Conservation (phyloP, 495 filamentous ascomycete genomes). For the Podospora pseudoanserina region DNA sequence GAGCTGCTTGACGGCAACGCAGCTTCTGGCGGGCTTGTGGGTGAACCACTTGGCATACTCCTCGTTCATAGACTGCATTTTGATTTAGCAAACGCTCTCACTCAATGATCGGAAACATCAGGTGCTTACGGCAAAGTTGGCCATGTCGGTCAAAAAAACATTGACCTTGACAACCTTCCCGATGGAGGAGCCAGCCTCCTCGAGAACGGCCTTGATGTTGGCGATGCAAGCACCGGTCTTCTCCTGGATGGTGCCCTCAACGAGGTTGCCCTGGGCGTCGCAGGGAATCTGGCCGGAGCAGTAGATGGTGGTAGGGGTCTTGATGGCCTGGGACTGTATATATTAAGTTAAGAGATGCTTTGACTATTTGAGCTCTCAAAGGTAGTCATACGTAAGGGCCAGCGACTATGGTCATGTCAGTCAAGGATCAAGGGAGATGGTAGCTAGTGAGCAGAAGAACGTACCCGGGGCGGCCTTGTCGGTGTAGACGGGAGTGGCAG, state of each 20-base stretch:
- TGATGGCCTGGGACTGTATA: conserved; percentile 79
- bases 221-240: conserved; percentile 72
- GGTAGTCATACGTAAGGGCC: conserved; percentile 51
- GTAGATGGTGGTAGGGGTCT: conserved; percentile 77
- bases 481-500: conserved; percentile 48
- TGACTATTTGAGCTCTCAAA: neutral
- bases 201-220: conserved; percentile 74
- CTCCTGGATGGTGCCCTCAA: conserved; percentile 71
- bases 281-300: conserved; percentile 92
- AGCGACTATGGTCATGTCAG: conserved; percentile 37
- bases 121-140: conserved; percentile 58
- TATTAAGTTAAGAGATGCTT: conserved; percentile 14
- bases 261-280: conserved; percentile 66
- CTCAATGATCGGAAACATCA: neutral
- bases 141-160: conserved; percentile 83
- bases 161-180: conserved; percentile 75
- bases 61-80: conserved; percentile 67
- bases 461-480: conserved; percentile 51
- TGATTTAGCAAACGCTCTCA: conserved; percentile 9
- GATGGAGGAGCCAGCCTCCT: conserved; percentile 71
- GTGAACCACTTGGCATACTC: conserved; percentile 84
- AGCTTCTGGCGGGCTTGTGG: conserved; percentile 88
- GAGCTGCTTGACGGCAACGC: conserved; percentile 84
- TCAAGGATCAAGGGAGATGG: neutral
- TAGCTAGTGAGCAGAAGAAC: conserved; percentile 22